Evolutionary conservation across 192 early-diverging fungal species (phyloP).

Genomic region (Linderina pennispora): DNA sequence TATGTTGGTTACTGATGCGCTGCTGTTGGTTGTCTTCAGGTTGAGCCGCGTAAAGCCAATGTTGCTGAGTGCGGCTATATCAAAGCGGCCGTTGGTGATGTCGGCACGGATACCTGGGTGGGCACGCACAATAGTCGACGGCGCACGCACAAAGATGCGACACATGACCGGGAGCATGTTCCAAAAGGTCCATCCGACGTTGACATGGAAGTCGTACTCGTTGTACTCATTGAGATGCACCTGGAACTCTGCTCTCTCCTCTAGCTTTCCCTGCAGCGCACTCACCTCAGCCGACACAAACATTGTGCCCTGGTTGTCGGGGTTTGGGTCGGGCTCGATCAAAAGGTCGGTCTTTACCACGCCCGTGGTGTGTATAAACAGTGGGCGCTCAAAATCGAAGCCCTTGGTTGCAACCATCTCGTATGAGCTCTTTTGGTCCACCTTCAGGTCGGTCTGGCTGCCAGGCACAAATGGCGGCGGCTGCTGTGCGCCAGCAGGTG

Average conservation of each 20-base stretch:
- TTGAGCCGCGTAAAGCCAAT: constrained; percentile 13
- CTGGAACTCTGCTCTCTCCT: constrained; percentile 8
- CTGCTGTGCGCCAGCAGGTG: background rate
- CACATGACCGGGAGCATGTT: constrained; percentile 13
- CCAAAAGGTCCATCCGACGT: constrained; percentile 14
- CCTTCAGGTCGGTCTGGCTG: constrained; percentile 3
- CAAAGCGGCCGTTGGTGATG: constrained; percentile 9
- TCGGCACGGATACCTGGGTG: constrained; percentile 22
- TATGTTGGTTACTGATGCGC: constrained; percentile 6
- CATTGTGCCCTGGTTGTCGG: constrained; percentile 9
- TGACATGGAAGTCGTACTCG: constrained; percentile 29
- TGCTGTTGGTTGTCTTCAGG: constrained; percentile 5
- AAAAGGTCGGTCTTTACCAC: constrained; percentile 7
- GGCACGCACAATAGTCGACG: background rate
- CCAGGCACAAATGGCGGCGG: background rate
- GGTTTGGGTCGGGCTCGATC: constrained; percentile 16
- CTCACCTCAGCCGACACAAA: constrained; percentile 13
- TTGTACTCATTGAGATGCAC: constrained; percentile 7
- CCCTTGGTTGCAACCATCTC: constrained; percentile 18
- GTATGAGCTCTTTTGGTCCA: constrained; percentile 11
- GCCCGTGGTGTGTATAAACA: constrained; percentile 13
- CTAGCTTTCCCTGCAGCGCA: constrained; percentile 1
- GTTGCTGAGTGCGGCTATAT: constrained; percentile 9
- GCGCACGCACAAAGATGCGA: constrained; percentile 14
- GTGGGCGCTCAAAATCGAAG: constrained; percentile 23